These are phyloP conservation scores for Maudiozyma pseudohumilis DNA, from an alignment of 805 yeast genomes.

Conservation along the genomic window DNA sequence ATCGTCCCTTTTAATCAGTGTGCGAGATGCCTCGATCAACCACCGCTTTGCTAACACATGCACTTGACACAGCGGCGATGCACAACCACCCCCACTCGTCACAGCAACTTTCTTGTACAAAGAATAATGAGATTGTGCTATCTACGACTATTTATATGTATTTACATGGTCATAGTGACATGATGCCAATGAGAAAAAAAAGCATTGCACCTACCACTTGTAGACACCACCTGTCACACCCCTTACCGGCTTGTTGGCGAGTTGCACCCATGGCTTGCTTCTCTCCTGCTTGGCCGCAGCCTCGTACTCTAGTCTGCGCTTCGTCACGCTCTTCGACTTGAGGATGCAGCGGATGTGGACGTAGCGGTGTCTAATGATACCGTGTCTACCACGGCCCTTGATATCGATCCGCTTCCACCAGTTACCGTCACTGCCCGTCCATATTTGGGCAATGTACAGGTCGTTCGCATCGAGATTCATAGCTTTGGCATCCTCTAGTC, in stretches of 20 bases:
- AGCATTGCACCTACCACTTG: slow-evolving; percentile 37
- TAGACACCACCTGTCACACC: slow-evolving; percentile 43
- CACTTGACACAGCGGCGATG: too few relatives aligned
- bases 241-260: slow-evolving; percentile 38
- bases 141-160: neutral
- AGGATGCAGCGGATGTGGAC: slow-evolving; percentile 75
- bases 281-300: slow-evolving; percentile 36
- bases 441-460: slow-evolving; percentile 66
- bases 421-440: slow-evolving; percentile 86
- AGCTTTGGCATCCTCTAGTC: slow-evolving; percentile 56
- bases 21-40: too few relatives aligned
- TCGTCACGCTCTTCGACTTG: slow-evolving; percentile 51
- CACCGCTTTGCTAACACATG: too few relatives aligned
- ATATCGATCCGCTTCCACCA: slow-evolving; percentile 63
- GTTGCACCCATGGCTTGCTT: slow-evolving; percentile 44
- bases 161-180: too few relatives aligned
- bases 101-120: too few relatives aligned
- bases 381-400: slow-evolving; percentile 87
- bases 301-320: slow-evolving; percentile 52
- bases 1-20: neutral
- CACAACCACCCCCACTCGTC: too few relatives aligned
- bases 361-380: slow-evolving; percentile 64
- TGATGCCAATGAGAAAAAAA: too few relatives aligned
- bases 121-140: neutral
- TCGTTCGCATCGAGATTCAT: slow-evolving; percentile 50